Evolutionary conservation across 2,329 filamentous ascomycete genomes (phyloP).

Genomic region (Madurella fahalii): DNA sequence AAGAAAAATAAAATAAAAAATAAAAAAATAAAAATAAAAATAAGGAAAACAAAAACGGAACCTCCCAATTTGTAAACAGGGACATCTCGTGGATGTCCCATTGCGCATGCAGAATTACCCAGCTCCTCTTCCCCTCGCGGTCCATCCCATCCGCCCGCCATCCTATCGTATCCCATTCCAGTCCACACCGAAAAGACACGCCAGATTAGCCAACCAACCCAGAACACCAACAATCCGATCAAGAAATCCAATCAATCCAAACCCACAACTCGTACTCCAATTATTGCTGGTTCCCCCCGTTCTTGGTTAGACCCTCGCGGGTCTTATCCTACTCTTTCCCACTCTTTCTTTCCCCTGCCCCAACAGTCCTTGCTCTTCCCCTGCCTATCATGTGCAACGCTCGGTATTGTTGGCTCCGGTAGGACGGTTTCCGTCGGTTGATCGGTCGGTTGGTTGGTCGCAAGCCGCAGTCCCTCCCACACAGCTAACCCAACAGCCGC

Average conservation of each 20-base stretch:
- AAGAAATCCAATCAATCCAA: background rate
- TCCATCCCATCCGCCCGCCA: background rate
- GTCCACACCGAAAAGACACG: no score
- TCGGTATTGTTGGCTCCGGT: background rate
- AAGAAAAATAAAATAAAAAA: background rate
- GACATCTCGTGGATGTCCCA: background rate
- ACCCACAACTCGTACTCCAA: background rate
- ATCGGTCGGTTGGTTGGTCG: background rate
- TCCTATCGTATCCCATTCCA: no score
- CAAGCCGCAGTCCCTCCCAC: background rate
- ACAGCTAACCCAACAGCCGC: background rate
- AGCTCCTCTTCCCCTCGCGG: background rate
- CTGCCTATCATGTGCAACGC: background rate
- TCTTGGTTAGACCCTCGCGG: slow-evolving; percentile 8
- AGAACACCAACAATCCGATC: background rate
- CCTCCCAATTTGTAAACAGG: background rate
- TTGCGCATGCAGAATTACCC: background rate
- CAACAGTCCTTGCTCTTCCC: background rate
- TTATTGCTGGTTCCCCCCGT: background rate
- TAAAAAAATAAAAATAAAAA: background rate
- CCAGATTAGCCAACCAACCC: background rate
- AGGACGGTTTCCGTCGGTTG: background rate
- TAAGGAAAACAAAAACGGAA: background rate
- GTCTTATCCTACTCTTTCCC: slow-evolving; percentile 5
- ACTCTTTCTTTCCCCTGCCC: slow-evolving; percentile 1